Evolutionary conservation across 495 filamentous ascomycete species (phyloP), one percentile per base, ranked within the genome.

Genomic region (Aspergillus incahuasiensis): DNA sequence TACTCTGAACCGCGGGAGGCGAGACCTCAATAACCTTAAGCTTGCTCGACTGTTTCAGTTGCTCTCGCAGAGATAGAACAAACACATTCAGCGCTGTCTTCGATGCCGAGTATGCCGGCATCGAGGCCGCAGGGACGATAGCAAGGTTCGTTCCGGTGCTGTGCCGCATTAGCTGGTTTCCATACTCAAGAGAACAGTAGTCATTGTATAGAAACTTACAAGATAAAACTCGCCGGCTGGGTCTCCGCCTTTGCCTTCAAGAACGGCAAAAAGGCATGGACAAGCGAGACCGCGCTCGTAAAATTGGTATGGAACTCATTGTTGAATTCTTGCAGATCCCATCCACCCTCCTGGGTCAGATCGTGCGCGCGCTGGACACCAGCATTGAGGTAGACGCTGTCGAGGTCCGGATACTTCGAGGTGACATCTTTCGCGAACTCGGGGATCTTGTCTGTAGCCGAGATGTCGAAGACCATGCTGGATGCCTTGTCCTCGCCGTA

Each of bases 1-100:
- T 55, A 71, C 67, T 90, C 71, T 86, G 82, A 22, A 90, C 85
- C 3, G 82, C 77, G 4, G 86, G 86, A 6, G 86, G 86, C 42
- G 85, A 73, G 13, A 88, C 65, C 68, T 90, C 86, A 25, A 89
- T 69, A 3, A 89, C 75, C 38, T 76, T 77, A 20, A 88, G 68
- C 41, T 74, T 68, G 12, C 72, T 73, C 0, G 71, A 71, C 0
- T 69, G 61, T 40, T 66, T 64, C 0, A 90, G 67, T 68, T 88
- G 83, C 38, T 81, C 75, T 0, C 86, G 79, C 12, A 90, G 69
- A 15, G 72, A 76, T 48, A 86, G 76, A 15, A 69, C 55, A 60
- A 76, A 81, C 2, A 64, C 58, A 40, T 73, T 74, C 35, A 81
- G 59, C 1, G 75, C 79, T 0, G 76, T 71, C 54, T 76, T 77